phyloP scores from a whole-genome alignment of 352 stramenopile species.

The Pythium brachiatum region DNA sequence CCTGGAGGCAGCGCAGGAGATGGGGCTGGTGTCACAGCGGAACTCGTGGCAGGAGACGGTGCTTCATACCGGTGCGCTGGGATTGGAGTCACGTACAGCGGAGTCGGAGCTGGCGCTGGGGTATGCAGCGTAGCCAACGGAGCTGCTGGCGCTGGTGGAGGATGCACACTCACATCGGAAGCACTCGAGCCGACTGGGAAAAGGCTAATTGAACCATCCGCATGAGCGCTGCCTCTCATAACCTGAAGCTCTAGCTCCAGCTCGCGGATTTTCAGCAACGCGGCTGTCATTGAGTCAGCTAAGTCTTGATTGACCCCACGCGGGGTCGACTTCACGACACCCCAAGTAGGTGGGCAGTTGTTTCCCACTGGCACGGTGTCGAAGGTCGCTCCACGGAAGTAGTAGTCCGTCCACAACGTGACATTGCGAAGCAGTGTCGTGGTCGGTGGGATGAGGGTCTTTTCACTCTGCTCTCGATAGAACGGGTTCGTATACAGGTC shows the following conservation, averaged over 20 bases:
- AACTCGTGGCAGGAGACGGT: not conserved
- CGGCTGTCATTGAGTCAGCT: slow-evolving; percentile 49
- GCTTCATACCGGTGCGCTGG: not conserved
- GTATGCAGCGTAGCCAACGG: not conserved
- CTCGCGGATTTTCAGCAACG: slow-evolving; percentile 38
- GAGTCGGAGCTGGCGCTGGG: not conserved
- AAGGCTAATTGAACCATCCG: not conserved
- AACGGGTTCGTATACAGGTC: slow-evolving; percentile 69
- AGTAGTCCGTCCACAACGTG: slow-evolving; percentile 79
- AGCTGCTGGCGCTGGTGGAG: not conserved
- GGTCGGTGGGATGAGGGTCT: slow-evolving; percentile 51
- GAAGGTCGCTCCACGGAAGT: slow-evolving; percentile 60
- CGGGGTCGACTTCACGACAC: slow-evolving; percentile 5
- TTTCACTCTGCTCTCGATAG: slow-evolving; percentile 49
- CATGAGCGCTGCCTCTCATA: not conserved
- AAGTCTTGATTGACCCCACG: slow-evolving; percentile 52
- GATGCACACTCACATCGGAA: not conserved
- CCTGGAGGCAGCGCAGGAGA: slow-evolving; percentile 1
- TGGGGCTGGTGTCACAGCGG: too few relatives aligned
- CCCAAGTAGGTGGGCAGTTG: slow-evolving; percentile 43
- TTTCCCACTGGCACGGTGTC: slow-evolving; percentile 42
- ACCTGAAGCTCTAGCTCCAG: slow-evolving; percentile 53
- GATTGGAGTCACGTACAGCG: not conserved
- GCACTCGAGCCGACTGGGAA: not conserved
- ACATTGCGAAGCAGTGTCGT: slow-evolving; percentile 65